Conservation (phyloP, 2,329 filamentous ascomycete species). For the Fusarium compactum region DNA sequence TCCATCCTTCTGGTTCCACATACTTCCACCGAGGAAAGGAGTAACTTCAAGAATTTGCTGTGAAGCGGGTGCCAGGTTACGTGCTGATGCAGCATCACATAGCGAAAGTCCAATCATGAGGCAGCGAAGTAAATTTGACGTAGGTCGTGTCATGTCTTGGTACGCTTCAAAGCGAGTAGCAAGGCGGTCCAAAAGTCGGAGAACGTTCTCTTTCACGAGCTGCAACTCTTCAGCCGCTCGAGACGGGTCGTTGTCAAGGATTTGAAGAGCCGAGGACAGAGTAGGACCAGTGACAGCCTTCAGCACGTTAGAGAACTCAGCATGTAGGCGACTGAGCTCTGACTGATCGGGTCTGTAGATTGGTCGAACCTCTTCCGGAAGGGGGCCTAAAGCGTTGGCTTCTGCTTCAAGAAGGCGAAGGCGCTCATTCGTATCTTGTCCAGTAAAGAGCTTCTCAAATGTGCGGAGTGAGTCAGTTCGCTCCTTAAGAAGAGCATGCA, state of each 20-base stretch:
- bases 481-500: slow-evolving; percentile 65
- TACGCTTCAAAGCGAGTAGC: slow-evolving; percentile 79
- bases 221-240: slow-evolving; percentile 56
- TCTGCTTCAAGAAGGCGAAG: slow-evolving; percentile 73
- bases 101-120: slow-evolving; percentile 81
- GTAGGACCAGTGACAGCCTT: slow-evolving; percentile 69
- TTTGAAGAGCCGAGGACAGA: slow-evolving; percentile 53
- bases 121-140: slow-evolving; percentile 82
- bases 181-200: slow-evolving; percentile 77
- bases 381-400: slow-evolving; percentile 71
- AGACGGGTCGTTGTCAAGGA: slow-evolving; percentile 38
- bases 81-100: slow-evolving; percentile 60
- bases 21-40: slow-evolving; percentile 68
- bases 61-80: slow-evolving; percentile 52
- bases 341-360: slow-evolving; percentile 79
- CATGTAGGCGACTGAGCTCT: slow-evolving; percentile 78
- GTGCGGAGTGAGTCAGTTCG: slow-evolving; percentile 70
- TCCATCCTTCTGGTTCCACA: slow-evolving; percentile 45
- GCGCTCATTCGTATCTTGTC: slow-evolving; percentile 75
- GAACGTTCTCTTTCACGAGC: slow-evolving; percentile 68
- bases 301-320: slow-evolving; percentile 83
- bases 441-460: slow-evolving; percentile 77
- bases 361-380: slow-evolving; percentile 71
- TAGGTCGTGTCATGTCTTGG: slow-evolving; percentile 84
- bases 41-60: slow-evolving; percentile 59